Conservation (phyloP, 2,329 filamentous ascomycete genomes). For the Arthrobotrys entomopaga region DNA sequence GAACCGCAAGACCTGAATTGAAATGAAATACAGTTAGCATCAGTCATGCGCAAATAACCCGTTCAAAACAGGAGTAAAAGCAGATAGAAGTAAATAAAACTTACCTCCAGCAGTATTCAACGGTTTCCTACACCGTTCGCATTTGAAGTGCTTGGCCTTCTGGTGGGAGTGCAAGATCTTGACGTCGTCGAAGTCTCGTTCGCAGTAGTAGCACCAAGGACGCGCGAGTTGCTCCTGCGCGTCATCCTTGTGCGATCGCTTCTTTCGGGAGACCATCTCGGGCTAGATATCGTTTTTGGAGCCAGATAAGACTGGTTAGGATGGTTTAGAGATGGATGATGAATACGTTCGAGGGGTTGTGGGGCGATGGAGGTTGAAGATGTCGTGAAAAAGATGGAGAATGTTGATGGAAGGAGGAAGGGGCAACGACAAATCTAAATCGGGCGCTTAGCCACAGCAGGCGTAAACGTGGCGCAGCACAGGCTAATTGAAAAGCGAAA, state of each 20-base stretch:
- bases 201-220: constrained; percentile 99
- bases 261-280: constrained; percentile 77
- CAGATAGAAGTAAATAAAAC: constrained; percentile 58
- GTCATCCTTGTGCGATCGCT: constrained; percentile 85
- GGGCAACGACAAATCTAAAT: constrained; percentile 29
- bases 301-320: neutral
- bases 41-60: too few species aligned
- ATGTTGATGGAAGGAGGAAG: constrained; percentile 22
- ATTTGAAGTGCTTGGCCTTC: constrained; percentile 99
- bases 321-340: neutral
- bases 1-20: constrained; percentile 82
- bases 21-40: too few species aligned
- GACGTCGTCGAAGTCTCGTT: constrained; percentile 96
- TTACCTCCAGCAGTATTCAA: constrained; percentile 93
- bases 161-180: constrained; percentile 97
- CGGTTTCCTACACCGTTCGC: constrained; percentile 85
- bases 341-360: neutral
- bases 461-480: constrained; percentile 29
- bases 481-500: constrained; percentile 16
- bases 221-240: constrained; percentile 87
- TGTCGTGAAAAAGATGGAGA: neutral
- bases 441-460: constrained; percentile 14
- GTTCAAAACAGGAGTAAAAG: too few species aligned
- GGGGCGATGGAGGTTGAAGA: neutral
- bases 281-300: neutral